These are phyloP conservation scores for Entomortierella chlamydospora DNA, from an alignment of 192 early-diverging fungal genomes.

Conservation along the genomic window DNA sequence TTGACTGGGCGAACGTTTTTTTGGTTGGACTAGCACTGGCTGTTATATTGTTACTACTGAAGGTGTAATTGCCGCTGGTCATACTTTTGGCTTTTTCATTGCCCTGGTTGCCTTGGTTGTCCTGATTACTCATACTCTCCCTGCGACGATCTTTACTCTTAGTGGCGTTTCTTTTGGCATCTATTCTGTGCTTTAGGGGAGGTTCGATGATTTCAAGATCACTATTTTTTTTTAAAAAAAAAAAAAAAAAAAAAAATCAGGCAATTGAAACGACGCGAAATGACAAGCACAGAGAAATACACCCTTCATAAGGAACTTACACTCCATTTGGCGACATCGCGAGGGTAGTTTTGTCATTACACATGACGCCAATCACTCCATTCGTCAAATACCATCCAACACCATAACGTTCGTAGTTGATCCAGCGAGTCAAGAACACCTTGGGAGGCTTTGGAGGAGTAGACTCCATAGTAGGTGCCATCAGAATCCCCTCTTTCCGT, in stretches of 20 bases:
- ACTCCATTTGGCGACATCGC: constrained; percentile 66
- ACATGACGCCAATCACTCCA: constrained; percentile 85
- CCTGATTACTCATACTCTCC: neutral
- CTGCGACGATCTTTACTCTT: neutral
- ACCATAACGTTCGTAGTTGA: constrained; percentile 91
- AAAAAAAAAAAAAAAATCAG: neutral
- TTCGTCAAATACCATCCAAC: constrained; percentile 90
- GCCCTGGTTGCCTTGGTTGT: neutral
- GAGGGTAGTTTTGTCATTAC: constrained; percentile 90
- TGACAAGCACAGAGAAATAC: too few species aligned
- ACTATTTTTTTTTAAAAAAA: constrained; percentile 14
- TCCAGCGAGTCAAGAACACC: constrained; percentile 90
- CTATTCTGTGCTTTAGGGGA: neutral
- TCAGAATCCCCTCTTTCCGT: constrained; percentile 5
- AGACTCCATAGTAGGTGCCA: neutral
- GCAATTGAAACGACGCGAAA: neutral
- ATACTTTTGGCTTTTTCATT: neutral
- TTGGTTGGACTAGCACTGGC: neutral
- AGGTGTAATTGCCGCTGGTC: too few species aligned
- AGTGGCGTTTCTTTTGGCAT: neutral
- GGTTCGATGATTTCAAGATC: constrained; percentile 39
- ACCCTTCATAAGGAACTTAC: constrained; percentile 61
- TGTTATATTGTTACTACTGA: neutral
- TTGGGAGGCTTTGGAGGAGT: constrained; percentile 20
- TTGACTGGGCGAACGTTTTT: neutral